Evolutionary conservation across 2,329 filamentous ascomycete genomes (phyloP).

Genomic region (Dendryphion nanum): DNA sequence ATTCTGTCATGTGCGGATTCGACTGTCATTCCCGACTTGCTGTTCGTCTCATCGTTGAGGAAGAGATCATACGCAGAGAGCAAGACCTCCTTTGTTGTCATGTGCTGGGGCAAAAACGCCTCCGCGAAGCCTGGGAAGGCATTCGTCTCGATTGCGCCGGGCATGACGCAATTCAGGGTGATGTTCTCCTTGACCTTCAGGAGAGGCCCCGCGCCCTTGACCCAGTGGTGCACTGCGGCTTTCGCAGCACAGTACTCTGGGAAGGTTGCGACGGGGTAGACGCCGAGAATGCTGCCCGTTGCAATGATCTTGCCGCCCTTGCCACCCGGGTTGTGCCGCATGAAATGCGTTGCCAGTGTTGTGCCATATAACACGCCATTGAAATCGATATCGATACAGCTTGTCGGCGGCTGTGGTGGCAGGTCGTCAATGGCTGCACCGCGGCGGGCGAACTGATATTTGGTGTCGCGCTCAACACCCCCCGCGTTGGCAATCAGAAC

Average conservation of each 20-base stretch:
- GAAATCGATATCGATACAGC: constrained; percentile 49
- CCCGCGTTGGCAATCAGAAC: constrained; percentile 52
- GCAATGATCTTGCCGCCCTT: constrained; percentile 47
- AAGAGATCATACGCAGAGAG: constrained; percentile 46
- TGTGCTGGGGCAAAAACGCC: constrained; percentile 21
- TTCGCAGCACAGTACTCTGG: constrained; percentile 55
- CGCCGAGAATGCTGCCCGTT: constrained; percentile 44
- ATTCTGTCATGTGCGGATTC: constrained; percentile 45
- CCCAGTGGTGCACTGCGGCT: constrained; percentile 39
- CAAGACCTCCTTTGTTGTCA: constrained; percentile 44
- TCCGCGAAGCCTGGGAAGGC: constrained; percentile 38
- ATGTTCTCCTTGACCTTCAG: constrained; percentile 46
- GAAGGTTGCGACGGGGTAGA: constrained; percentile 46
- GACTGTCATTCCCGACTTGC: constrained; percentile 41
- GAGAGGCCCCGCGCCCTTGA: constrained; percentile 23
- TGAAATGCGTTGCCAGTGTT: constrained; percentile 52
- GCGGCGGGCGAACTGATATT: constrained; percentile 43
- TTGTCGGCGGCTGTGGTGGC: constrained; percentile 46
- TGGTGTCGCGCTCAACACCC: constrained; percentile 45
- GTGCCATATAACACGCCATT: constrained; percentile 53
- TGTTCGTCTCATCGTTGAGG: constrained; percentile 41
- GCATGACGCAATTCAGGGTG: constrained; percentile 50
- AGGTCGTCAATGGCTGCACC: constrained; percentile 25
- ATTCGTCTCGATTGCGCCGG: constrained; percentile 47
- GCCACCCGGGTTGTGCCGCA: constrained; percentile 47